Evolutionary conservation across 2,329 filamentous ascomycete genomes (phyloP).

Genomic region (Lachnellula cervina): DNA sequence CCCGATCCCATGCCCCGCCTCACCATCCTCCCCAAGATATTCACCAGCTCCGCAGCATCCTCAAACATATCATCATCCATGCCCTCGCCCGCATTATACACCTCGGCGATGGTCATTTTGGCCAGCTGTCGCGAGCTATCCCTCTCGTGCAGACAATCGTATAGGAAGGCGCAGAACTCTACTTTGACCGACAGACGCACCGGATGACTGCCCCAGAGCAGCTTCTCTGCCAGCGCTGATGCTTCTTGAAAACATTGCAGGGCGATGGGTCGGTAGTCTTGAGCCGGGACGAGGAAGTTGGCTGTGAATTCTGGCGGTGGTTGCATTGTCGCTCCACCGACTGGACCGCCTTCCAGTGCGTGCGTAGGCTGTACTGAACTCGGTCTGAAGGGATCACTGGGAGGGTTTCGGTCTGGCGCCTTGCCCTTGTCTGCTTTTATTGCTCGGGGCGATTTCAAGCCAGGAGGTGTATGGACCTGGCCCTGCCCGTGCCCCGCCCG

Average conservation of each 20-base stretch:
- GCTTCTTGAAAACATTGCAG: slow-evolving; percentile 77
- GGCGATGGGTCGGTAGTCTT: slow-evolving; percentile 79
- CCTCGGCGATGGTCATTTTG: slow-evolving; percentile 78
- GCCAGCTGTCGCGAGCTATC: slow-evolving; percentile 73
- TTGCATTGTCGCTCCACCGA: slow-evolving; percentile 39
- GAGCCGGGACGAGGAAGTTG: slow-evolving; percentile 72
- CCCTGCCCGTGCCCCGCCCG: slow-evolving; percentile 11
- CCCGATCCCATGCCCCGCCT: slow-evolving; percentile 52
- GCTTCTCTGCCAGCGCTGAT: slow-evolving; percentile 63
- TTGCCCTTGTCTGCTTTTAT: slow-evolving; percentile 30
- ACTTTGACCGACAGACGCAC: slow-evolving; percentile 84
- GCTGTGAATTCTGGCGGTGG: slow-evolving; percentile 43
- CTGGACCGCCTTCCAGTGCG: slow-evolving; percentile 39
- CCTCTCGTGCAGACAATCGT: slow-evolving; percentile 83
- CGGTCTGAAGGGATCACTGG: slow-evolving; percentile 20
- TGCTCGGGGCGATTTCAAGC: slow-evolving; percentile 26
- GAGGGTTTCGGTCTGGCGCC: slow-evolving; percentile 21
- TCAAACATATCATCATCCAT: slow-evolving; percentile 96
- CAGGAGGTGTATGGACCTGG: slow-evolving; percentile 37
- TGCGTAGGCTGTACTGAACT: slow-evolving; percentile 31
- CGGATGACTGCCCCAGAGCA: slow-evolving; percentile 84
- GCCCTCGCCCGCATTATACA: slow-evolving; percentile 84
- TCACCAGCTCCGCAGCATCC: slow-evolving; percentile 84
- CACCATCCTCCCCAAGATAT: slow-evolving; percentile 82
- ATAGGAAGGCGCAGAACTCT: slow-evolving; percentile 88